Conservation (phyloP, 2,329 filamentous ascomycete genomes). For the Alternaria sp. region DNA sequence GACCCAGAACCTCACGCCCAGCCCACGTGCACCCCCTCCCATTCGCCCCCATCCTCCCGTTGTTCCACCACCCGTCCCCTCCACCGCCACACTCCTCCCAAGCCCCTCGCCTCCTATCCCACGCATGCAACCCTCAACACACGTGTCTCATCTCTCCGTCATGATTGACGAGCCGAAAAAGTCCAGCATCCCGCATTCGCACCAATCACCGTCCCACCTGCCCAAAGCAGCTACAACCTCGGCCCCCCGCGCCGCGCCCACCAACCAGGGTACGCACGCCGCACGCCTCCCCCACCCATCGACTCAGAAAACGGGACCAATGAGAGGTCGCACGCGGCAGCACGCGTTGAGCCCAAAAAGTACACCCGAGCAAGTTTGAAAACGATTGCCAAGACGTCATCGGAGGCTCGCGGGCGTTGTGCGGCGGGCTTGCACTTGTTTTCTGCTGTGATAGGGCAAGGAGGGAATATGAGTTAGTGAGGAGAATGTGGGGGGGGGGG, state of each 20-base stretch:
- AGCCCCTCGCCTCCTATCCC: constrained; percentile 1
- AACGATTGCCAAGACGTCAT: not conserved
- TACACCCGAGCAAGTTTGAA: too few species aligned
- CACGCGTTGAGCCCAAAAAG: constrained; percentile 6
- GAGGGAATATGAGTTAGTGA: constrained; percentile 2
- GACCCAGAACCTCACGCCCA: not conserved
- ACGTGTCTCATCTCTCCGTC: constrained; percentile 5
- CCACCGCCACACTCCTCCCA: not conserved
- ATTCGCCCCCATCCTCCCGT: not conserved
- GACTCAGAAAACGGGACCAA: not conserved
- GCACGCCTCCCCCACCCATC: not conserved
- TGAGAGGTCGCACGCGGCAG: constrained; percentile 1
- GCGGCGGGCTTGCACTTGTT: not conserved
- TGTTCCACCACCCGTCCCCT: not conserved
- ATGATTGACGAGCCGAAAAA: constrained; percentile 2
- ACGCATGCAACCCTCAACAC: constrained; percentile 4
- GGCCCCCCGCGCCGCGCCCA: constrained; percentile 9
- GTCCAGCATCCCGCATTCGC: not conserved
- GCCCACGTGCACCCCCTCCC: not conserved
- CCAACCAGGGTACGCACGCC: constrained; percentile 1
- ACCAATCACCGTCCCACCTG: constrained; percentile 21
- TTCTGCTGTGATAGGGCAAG: constrained; percentile 10
- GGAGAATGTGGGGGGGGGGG: too few species aligned
- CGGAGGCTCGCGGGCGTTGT: constrained; percentile 1
- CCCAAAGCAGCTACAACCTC: constrained; percentile 17